Evolutionary conservation across 2,329 filamentous ascomycete species (phyloP).

Genomic region (Pseudogymnoascus sp.): DNA sequence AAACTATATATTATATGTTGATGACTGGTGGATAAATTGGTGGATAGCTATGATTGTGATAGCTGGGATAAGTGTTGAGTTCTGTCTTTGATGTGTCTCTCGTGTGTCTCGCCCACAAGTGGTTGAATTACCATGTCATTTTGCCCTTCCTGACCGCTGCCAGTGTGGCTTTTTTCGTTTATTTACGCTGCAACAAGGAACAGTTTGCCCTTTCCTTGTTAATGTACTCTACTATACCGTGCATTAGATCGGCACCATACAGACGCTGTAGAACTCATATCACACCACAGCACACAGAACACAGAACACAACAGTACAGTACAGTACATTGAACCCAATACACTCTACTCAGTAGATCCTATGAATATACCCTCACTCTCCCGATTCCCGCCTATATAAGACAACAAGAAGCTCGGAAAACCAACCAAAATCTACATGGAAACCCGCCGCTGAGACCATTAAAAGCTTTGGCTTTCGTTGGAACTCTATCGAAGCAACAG

Average conservation of each 20-base stretch:
- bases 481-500: slow-evolving; percentile 7
- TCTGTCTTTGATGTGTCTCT: neutral
- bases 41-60: neutral
- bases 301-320: neutral
- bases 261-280: neutral
- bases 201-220: neutral
- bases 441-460: neutral
- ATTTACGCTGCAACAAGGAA: neutral
- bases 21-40: neutral
- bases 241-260: slow-evolving; percentile 3
- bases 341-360: neutral
- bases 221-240: neutral
- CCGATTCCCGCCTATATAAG: neutral
- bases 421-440: neutral
- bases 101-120: neutral
- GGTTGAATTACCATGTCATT: neutral
- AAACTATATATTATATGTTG: neutral
- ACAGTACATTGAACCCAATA: neutral
- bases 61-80: neutral
- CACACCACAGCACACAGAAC: neutral
- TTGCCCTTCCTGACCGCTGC: neutral
- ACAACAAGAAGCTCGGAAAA: neutral
- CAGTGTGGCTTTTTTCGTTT: neutral
- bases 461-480: slow-evolving; percentile 5
- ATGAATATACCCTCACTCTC: neutral